Conservation (phyloP, 1,284 basidiomycete genomes). For the Ceratobasidium theobromae region DNA sequence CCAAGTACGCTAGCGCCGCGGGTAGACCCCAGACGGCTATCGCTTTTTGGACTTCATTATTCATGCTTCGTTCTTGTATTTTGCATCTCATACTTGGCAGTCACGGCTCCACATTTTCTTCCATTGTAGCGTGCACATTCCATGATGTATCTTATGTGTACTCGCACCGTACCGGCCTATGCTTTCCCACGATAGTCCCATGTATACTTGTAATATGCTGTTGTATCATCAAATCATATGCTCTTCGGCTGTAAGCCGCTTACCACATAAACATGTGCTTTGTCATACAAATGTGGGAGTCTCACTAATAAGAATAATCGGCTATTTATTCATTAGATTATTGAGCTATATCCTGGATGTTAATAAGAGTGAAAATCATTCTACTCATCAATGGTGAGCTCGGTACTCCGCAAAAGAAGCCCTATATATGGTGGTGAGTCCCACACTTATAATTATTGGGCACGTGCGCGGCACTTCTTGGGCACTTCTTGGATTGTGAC, state of each 20-base stretch:
- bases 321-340: no score
- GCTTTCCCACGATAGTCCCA: not conserved
- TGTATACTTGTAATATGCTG: not conserved
- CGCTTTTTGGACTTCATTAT: not conserved
- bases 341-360: no score
- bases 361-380: no score
- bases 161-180: not conserved
- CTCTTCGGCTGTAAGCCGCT: not conserved
- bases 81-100: not conserved
- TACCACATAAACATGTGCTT: no score
- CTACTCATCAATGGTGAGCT: no score
- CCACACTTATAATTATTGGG: no score
- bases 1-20: not conserved
- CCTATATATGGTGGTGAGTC: no score
- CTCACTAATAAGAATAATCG: no score
- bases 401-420: no score
- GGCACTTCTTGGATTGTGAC: no score
- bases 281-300: no score
- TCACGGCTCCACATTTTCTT: not conserved
- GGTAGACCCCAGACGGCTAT: not conserved
- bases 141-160: conserved; percentile 8
- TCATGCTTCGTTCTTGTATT: conserved; percentile 7
- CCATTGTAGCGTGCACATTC: not conserved
- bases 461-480: no score
- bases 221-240: not conserved